phyloP scores from a whole-genome alignment of 2,329 filamentous ascomycete genomes.

The Trichoderma pleuroti region DNA sequence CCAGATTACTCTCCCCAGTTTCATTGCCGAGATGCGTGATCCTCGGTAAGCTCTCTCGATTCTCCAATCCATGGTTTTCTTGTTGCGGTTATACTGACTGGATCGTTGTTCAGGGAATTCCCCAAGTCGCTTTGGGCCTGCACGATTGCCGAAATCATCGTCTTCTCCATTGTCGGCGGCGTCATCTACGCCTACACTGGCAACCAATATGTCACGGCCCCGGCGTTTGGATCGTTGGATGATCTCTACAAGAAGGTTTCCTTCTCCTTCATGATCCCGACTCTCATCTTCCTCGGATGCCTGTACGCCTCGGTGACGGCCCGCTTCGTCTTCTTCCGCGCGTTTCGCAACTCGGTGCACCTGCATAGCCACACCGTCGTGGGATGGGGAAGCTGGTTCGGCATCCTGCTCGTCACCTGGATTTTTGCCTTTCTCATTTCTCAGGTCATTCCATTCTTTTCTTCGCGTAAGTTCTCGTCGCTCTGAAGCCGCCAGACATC shows the following conservation, averaged over 20 bases:
- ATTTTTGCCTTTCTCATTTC: constrained; percentile 88
- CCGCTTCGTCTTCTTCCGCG: constrained; percentile 86
- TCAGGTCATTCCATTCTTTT: constrained; percentile 91
- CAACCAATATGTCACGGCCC: constrained; percentile 81
- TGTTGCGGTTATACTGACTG: constrained; percentile 2
- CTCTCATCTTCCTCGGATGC: constrained; percentile 86
- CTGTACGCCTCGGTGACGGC: constrained; percentile 87
- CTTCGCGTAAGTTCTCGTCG: constrained; percentile 51
- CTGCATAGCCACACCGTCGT: constrained; percentile 75
- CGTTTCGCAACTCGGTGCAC: constrained; percentile 77
- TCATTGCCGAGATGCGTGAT: constrained; percentile 89
- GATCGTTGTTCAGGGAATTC: constrained; percentile 64
- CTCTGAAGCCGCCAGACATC: not conserved
- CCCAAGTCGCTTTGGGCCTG: constrained; percentile 90
- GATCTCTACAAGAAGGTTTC: constrained; percentile 81
- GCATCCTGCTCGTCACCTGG: constrained; percentile 69
- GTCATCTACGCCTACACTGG: constrained; percentile 86
- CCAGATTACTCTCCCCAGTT: constrained; percentile 88
- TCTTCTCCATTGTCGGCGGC: constrained; percentile 78
- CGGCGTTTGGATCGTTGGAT: constrained; percentile 80
- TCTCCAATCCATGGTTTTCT: not conserved
- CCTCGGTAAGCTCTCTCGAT: constrained; percentile 40
- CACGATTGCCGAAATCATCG: constrained; percentile 80
- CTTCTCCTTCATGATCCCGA: constrained; percentile 95
- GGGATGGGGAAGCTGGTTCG: constrained; percentile 77